These are phyloP conservation scores for Elongisporangium prolatum DNA, from an alignment of 352 stramenopile genomes.

Conservation along the genomic window DNA sequence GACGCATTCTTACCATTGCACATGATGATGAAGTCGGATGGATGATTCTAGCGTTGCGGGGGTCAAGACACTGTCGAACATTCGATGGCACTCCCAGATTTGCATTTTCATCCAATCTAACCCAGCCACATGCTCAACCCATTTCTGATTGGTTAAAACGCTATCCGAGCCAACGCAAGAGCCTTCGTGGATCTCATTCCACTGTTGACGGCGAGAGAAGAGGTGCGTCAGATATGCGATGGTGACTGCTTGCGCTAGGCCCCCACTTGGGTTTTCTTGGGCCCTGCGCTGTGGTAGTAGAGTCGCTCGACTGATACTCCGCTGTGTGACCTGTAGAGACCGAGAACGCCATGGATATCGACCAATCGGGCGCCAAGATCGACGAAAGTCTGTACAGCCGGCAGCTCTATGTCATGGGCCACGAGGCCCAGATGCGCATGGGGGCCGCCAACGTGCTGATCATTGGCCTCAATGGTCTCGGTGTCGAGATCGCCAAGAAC, in stretches of 20 bases:
- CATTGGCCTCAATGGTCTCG: slow-evolving; percentile 92
- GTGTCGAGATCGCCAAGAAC: slow-evolving; percentile 98
- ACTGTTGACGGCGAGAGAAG: background rate
- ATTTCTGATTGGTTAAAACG: background rate
- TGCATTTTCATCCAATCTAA: background rate
- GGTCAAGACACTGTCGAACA: too few species aligned
- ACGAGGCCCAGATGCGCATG: slow-evolving; percentile 98
- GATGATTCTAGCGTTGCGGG: too few species aligned
- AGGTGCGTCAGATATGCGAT: background rate
- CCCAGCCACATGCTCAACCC: background rate
- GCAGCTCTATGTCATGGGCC: slow-evolving; percentile 99
- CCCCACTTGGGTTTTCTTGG: background rate
- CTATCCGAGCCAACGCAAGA: background rate
- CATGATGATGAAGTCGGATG: background rate
- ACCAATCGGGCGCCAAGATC: slow-evolving; percentile 48
- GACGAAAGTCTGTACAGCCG: slow-evolving; percentile 88
- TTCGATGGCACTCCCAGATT: background rate
- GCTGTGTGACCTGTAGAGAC: slow-evolving; percentile 8
- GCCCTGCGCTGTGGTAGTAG: background rate
- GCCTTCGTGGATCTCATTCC: background rate
- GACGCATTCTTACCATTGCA: background rate
- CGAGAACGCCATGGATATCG: slow-evolving; percentile 64
- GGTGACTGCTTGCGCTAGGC: background rate
- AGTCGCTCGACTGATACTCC: background rate
- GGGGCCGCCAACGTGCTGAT: slow-evolving; percentile 93